Percentiles rank a stretch among this genome's conserved stretches.
These are phyloP conservation scores for Ophiostoma sp. DNA, from an alignment of 2,329 filamentous ascomycete genomes.

Conservation along the genomic window DNA sequence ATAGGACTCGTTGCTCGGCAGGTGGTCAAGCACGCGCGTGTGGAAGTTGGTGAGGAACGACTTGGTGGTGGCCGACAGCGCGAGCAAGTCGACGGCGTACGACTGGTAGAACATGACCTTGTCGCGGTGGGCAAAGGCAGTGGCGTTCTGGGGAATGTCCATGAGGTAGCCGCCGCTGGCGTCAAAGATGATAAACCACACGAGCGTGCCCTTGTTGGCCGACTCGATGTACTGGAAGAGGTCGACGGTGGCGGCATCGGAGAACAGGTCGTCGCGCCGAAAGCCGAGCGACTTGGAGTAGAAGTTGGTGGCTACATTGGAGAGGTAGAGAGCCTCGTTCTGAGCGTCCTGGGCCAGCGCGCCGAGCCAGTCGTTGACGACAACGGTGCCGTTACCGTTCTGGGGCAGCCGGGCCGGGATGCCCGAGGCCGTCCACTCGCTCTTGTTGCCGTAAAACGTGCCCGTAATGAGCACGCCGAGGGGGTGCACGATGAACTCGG, in stretches of 20 bases:
- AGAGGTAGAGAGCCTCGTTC: conserved; percentile 43
- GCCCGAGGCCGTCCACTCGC: conserved; percentile 49
- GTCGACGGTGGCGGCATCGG: conserved; percentile 38
- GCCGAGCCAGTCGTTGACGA: conserved; percentile 58
- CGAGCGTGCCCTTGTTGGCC: conserved; percentile 44
- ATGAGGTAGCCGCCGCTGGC: conserved; percentile 54
- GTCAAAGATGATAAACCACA: conserved; percentile 61
- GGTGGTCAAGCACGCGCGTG: conserved; percentile 35
- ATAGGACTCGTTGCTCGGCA: conserved; percentile 32
- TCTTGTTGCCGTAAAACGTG: conserved; percentile 55
- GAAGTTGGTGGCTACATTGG: conserved; percentile 46
- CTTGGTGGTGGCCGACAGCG: conserved; percentile 42
- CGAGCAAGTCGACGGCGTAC: conserved; percentile 49
- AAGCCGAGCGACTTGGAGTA: conserved; percentile 55
- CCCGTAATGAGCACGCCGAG: conserved; percentile 52
- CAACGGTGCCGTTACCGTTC: conserved; percentile 38
- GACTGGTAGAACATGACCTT: conserved; percentile 59
- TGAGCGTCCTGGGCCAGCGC: conserved; percentile 50
- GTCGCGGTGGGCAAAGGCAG: conserved; percentile 59
- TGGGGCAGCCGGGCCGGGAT: conserved; percentile 45
- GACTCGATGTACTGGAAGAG: conserved; percentile 51
- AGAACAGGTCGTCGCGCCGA: conserved; percentile 43
- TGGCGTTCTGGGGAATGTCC: conserved; percentile 50
- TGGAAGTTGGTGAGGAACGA: conserved; percentile 50
- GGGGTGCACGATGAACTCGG: conserved; percentile 50